Evolutionary conservation across 2,329 filamentous ascomycete species (phyloP).

Genomic region (Thielaviopsis ethacetica): DNA sequence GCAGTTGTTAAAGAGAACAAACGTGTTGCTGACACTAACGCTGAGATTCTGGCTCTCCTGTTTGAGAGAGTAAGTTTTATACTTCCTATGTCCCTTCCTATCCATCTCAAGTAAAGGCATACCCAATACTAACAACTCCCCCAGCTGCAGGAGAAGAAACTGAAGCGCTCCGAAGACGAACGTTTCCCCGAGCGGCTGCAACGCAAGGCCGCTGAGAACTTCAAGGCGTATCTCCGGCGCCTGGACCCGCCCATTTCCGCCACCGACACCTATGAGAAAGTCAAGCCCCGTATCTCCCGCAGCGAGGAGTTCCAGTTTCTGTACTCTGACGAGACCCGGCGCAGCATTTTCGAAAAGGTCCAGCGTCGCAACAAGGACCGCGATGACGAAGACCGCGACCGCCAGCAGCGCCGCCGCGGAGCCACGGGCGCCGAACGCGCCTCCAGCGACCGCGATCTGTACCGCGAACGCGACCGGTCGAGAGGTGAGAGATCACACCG

Average conservation of each 20-base stretch:
- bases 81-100: neutral
- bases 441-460: conserved; percentile 31
- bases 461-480: conserved; percentile 43
- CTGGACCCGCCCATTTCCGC: conserved; percentile 67
- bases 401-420: conserved; percentile 28
- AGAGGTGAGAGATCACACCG: conserved; percentile 49
- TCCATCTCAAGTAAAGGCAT: neutral
- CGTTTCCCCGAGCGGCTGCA: conserved; percentile 73
- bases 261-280: conserved; percentile 76
- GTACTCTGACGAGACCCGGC: conserved; percentile 65
- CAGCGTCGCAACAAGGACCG: conserved; percentile 83
- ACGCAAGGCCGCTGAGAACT: conserved; percentile 65
- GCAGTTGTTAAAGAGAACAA: conserved; percentile 69
- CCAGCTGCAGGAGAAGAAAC: conserved; percentile 69
- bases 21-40: conserved; percentile 74
- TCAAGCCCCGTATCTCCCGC: conserved; percentile 63
- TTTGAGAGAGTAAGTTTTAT: conserved; percentile 53
- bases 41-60: conserved; percentile 61
- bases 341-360: conserved; percentile 78
- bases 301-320: conserved; percentile 73
- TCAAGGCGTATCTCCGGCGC: conserved; percentile 77
- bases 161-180: conserved; percentile 70
- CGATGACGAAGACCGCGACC: conserved; percentile 66
- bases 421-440: conserved; percentile 31
- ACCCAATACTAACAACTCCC: conserved; percentile 15